Conservation (phyloP, 2,329 filamentous ascomycete genomes). For the Diaporthe humulicola region DNA sequence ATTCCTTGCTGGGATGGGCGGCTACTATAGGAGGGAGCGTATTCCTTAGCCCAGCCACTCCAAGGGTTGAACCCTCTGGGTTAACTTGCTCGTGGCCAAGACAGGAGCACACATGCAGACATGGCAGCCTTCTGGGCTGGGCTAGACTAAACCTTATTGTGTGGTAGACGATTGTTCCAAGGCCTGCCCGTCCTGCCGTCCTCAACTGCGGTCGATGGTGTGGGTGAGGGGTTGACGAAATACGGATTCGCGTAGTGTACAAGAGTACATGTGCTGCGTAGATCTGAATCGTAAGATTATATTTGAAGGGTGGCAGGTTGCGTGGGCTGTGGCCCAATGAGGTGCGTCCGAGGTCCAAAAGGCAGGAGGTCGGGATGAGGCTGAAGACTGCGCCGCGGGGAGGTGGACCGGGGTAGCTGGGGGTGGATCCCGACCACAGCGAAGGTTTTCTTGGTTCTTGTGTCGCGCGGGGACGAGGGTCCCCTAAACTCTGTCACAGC, state of each 20-base stretch:
- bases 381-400: conserved; percentile 19
- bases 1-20: not conserved
- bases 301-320: conserved; percentile 10
- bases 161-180: not conserved
- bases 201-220: not conserved
- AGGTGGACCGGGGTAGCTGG: not conserved
- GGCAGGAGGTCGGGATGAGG: conserved; percentile 23
- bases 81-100: not conserved
- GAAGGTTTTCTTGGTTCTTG: conserved; percentile 27
- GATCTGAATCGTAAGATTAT: conserved; percentile 4
- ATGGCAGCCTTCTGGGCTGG: not conserved
- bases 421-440: conserved; percentile 1
- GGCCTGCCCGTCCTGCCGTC: not conserved
- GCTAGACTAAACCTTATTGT: conserved; percentile 16
- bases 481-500: conserved; percentile 27
- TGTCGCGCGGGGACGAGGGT: conserved; percentile 14
- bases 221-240: not conserved
- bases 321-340: not conserved
- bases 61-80: not conserved
- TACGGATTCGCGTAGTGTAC: not conserved
- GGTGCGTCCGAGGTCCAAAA: not conserved
- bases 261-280: not conserved
- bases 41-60: not conserved
- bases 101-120: not conserved
- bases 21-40: not conserved